Conservation (phyloP, 768 basidiomycete genomes). For the Hysterangium stoloniferum region DNA sequence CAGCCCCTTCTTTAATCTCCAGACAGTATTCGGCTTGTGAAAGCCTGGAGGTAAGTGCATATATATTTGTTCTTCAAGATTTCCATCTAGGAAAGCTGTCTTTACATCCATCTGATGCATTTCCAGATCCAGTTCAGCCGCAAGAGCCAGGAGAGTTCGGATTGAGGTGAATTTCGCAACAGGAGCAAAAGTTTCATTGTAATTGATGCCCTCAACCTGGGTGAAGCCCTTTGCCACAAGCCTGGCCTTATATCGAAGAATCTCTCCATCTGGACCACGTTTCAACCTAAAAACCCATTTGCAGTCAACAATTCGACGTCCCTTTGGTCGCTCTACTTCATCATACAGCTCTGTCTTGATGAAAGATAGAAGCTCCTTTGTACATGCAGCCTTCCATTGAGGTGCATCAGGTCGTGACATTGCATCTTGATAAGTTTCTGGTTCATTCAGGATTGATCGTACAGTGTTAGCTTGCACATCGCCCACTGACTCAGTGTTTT, state of each 20-base stretch:
- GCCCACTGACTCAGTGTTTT: not conserved
- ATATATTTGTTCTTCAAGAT: slow-evolving; percentile 22
- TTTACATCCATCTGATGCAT: slow-evolving; percentile 11
- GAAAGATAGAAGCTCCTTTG: slow-evolving; percentile 10
- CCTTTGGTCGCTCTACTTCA: slow-evolving; percentile 18
- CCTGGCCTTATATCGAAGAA: slow-evolving; percentile 25
- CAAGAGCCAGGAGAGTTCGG: slow-evolving; percentile 21
- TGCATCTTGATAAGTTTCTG: not conserved
- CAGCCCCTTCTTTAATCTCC: not conserved
- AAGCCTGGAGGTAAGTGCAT: slow-evolving; percentile 19
- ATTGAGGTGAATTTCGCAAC: slow-evolving; percentile 23
- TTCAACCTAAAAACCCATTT: slow-evolving; percentile 29
- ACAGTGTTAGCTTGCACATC: not conserved
- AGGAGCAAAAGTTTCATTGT: too few species aligned
- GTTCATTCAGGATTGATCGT: not conserved
- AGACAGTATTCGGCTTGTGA: not conserved
- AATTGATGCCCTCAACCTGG: slow-evolving; percentile 26
- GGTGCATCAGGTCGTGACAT: slow-evolving; percentile 8
- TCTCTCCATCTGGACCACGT: slow-evolving; percentile 17
- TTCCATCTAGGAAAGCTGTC: slow-evolving; percentile 12
- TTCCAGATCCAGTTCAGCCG: slow-evolving; percentile 16
- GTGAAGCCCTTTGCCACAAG: slow-evolving; percentile 29
- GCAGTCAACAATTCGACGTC: slow-evolving; percentile 19
- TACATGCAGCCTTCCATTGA: slow-evolving; percentile 7
- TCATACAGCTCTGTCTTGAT: slow-evolving; percentile 15